These are phyloP conservation scores for Geotrichum phurueaensis DNA, from an alignment of 1,139 yeast species.

Conservation along the genomic window DNA sequence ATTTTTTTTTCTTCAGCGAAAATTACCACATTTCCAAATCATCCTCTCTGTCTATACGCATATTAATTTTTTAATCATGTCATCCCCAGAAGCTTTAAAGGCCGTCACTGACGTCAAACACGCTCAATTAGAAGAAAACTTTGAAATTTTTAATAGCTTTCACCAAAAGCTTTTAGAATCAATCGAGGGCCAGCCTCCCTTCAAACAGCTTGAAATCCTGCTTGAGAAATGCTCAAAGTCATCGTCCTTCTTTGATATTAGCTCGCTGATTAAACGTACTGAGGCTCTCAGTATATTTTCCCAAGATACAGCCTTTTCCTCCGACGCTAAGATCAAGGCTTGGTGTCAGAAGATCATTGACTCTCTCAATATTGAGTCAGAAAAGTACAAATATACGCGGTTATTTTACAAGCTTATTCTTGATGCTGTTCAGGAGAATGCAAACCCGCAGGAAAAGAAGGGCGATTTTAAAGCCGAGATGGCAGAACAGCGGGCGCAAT, in stretches of 20 bases:
- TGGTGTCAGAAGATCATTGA: slow-evolving; percentile 11
- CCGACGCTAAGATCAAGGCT: slow-evolving; percentile 3
- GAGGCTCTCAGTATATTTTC: slow-evolving; percentile 5
- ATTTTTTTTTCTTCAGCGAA: background rate
- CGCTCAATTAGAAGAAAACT: slow-evolving; percentile 13
- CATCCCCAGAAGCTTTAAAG: slow-evolving; percentile 9
- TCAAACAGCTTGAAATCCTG: slow-evolving; percentile 10
- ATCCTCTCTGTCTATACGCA: background rate
- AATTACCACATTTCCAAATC: background rate
- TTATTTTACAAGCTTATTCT: slow-evolving; percentile 19
- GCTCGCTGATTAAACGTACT: background rate
- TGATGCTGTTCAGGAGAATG: slow-evolving; percentile 15
- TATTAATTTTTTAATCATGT: background rate
- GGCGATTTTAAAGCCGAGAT: slow-evolving; percentile 13
- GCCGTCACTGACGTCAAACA: slow-evolving; percentile 16
- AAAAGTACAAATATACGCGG: slow-evolving; percentile 18
- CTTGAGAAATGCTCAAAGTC: slow-evolving; percentile 15
- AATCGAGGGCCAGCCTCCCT: slow-evolving; percentile 3
- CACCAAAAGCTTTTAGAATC: slow-evolving; percentile 4
- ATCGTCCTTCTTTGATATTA: slow-evolving; percentile 2
- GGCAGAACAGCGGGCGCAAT: slow-evolving; percentile 17
- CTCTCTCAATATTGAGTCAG: slow-evolving; percentile 11
- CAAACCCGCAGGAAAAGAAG: background rate
- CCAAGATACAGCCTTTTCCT: slow-evolving; percentile 3
- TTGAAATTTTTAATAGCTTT: slow-evolving; percentile 6